Conservation (phyloP, 148 eudicot genomes). For the Spergularia marina region DNA sequence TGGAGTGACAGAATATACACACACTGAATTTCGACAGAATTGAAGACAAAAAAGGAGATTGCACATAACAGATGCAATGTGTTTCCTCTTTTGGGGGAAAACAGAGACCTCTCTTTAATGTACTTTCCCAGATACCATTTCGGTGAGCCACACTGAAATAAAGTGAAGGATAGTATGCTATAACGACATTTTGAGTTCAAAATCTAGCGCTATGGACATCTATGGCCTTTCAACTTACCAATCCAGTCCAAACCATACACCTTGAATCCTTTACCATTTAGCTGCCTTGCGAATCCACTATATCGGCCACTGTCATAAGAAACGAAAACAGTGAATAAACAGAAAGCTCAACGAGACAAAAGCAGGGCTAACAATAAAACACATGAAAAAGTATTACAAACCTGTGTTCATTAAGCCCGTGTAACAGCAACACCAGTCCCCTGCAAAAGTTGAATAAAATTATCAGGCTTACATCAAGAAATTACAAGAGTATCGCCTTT, state of each 20-base stretch:
- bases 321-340: not conserved
- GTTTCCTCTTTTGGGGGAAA: too few relatives aligned
- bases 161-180: too few relatives aligned
- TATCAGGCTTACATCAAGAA: too few relatives aligned
- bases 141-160: too few relatives aligned
- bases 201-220: not conserved
- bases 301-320: constrained; percentile 55
- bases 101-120: too few relatives aligned
- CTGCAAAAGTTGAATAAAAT: constrained; percentile 28
- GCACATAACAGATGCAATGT: too few relatives aligned
- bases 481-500: too few relatives aligned
- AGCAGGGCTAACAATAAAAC: not conserved
- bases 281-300: constrained; percentile 54
- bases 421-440: constrained; percentile 57
- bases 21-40: too few relatives aligned
- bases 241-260: constrained; percentile 79
- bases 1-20: too few relatives aligned
- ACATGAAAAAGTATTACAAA: constrained; percentile 20
- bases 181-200: not conserved
- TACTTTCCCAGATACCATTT: too few relatives aligned
- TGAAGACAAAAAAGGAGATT: too few relatives aligned
- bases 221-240: constrained; percentile 39
- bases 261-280: constrained; percentile 61
- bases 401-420: constrained; percentile 81
- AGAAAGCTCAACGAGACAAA: not conserved